Base-by-base conservation (phyloP, 2,329 filamentous ascomycete genomes). In the Calonectria pauciramosa region DNA sequence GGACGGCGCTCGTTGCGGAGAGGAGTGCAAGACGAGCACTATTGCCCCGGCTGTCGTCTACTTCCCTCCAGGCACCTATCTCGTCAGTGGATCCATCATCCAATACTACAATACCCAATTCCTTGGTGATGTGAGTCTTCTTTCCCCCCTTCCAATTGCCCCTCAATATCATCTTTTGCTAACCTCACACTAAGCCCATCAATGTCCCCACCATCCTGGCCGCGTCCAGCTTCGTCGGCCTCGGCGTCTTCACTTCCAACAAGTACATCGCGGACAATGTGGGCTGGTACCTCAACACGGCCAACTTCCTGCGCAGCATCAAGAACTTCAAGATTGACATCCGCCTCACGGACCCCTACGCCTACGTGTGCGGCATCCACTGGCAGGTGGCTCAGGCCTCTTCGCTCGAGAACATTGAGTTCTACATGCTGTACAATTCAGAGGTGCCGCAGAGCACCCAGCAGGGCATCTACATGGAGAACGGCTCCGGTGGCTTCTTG, bases 21-120 rank as follows among this genome's bases (percentile, higher is more conserved):
- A 91, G 76, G 91, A 92, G 75, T 99, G 96, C 83, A 94, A 97
- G 83, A 98, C 95, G 2, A 92, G 91, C 38, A 98, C 96, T 4
- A 91, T 91, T n/a, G 91, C 92, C 1, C 96, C 96, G 0, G 96
- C 95, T 36, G 87, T 99, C 18, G 92, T 99, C 68, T 99, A 97
- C 88, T 98, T 99, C 88, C 96, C 96, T 49, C 89, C 95, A 13
- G 96, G 96, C 77, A 97, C 93, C 71, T 99, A 98, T 82, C 82
- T 94, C n/a, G 93, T 99, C 79, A 95, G 92, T 83, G 90, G 88
- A 81, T 95, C 96, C 30, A 91, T 99, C 78, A 86, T 96, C 66
- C 94, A 96, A 84, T 94, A 93, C 85, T 99, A 98, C 89, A 98
- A 98, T 88, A 98, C 96, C 10, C 96, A 98, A 84, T 91, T 99